A percentile compares a stretch with the other conserved stretches of the same genome.
phyloP scores from a whole-genome alignment of 2,329 filamentous ascomycete genomes.

The Penicillium glabrum region DNA sequence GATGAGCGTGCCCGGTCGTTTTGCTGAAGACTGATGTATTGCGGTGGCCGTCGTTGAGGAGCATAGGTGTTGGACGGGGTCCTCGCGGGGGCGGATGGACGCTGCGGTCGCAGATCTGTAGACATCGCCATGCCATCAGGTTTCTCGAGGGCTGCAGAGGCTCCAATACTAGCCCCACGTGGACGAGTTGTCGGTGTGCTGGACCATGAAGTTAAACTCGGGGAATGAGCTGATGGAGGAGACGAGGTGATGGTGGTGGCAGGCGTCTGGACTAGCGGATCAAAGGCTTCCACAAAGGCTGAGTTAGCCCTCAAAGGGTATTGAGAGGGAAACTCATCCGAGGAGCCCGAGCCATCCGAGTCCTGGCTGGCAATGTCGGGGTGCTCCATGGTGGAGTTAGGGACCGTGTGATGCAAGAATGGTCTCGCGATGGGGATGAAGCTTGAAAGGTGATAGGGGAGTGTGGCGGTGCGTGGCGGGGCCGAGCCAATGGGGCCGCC shows the following conservation, averaged over 20 bases:
- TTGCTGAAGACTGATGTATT: slow-evolving; percentile 46
- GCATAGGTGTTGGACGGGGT: slow-evolving; percentile 81
- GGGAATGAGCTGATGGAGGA: slow-evolving; percentile 25
- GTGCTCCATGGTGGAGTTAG: slow-evolving; percentile 40
- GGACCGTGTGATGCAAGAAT: slow-evolving; percentile 16
- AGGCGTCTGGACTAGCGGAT: slow-evolving; percentile 30
- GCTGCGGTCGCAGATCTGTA: slow-evolving; percentile 55
- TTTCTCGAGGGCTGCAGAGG: slow-evolving; percentile 44
- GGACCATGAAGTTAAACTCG: slow-evolving; percentile 36
- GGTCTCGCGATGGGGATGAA: slow-evolving; percentile 4
- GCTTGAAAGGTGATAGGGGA: slow-evolving; percentile 8
- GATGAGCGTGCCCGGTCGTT: slow-evolving; percentile 56
- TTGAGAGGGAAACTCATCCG: slow-evolving; percentile 40
- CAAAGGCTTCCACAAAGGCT: slow-evolving; percentile 32
- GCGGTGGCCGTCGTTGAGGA: slow-evolving; percentile 56
- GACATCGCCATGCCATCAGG: slow-evolving; percentile 29
- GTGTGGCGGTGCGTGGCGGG: slow-evolving; percentile 8
- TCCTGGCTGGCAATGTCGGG: slow-evolving; percentile 42
- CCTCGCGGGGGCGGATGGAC: slow-evolving; percentile 67
- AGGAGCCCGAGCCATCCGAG: slow-evolving; percentile 43
- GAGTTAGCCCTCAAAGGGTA: slow-evolving; percentile 34
- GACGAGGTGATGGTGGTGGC: slow-evolving; percentile 35
- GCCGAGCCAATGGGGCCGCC: slow-evolving; percentile 1
- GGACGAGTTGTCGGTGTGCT: slow-evolving; percentile 38
- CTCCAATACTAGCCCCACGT: slow-evolving; percentile 45